Percentiles rank a stretch among this genome's conserved stretches.
These are phyloP conservation scores for Trichoderma koningii DNA, from an alignment of 2,329 filamentous ascomycete genomes.

Conservation along the genomic window DNA sequence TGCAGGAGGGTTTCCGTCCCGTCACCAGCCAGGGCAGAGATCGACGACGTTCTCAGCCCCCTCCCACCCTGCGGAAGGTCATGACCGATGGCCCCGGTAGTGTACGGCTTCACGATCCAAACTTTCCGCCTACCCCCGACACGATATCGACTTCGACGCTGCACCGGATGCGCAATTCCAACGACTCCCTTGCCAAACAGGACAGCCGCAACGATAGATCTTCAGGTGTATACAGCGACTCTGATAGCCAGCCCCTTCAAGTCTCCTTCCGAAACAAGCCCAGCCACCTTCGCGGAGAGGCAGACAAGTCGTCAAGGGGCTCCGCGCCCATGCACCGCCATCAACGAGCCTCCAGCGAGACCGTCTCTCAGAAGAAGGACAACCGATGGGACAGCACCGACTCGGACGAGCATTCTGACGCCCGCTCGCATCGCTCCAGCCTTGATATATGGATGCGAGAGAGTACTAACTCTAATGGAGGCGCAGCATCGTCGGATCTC, in stretches of 20 bases:
- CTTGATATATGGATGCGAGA: constrained; percentile 62
- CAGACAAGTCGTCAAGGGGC: constrained; percentile 26
- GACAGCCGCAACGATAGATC: constrained; percentile 40
- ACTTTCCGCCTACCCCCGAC: constrained; percentile 60
- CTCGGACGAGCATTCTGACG: constrained; percentile 44
- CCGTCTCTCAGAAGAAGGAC: constrained; percentile 43
- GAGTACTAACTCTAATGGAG: constrained; percentile 46
- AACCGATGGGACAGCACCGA: constrained; percentile 51
- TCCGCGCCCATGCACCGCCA: constrained; percentile 39
- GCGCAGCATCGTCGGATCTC: constrained; percentile 47
- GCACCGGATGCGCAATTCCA: constrained; percentile 52
- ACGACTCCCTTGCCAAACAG: constrained; percentile 49
- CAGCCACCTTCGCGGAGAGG: neutral
- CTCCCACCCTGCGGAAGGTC: constrained; percentile 48
- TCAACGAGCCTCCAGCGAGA: constrained; percentile 52
- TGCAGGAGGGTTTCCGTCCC: constrained; percentile 38
- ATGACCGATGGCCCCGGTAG: constrained; percentile 49
- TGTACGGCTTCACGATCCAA: constrained; percentile 47
- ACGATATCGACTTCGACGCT: constrained; percentile 61
- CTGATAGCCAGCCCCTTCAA: constrained; percentile 26
- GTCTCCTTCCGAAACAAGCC: constrained; percentile 29
- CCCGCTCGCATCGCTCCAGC: constrained; percentile 50
- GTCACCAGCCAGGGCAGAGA: constrained; percentile 36
- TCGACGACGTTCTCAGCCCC: constrained; percentile 27
- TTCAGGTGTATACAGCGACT: constrained; percentile 29